Evolutionary conservation across 2,329 filamentous ascomycete species (phyloP).

Genomic region (Zymoseptoria tritici): DNA sequence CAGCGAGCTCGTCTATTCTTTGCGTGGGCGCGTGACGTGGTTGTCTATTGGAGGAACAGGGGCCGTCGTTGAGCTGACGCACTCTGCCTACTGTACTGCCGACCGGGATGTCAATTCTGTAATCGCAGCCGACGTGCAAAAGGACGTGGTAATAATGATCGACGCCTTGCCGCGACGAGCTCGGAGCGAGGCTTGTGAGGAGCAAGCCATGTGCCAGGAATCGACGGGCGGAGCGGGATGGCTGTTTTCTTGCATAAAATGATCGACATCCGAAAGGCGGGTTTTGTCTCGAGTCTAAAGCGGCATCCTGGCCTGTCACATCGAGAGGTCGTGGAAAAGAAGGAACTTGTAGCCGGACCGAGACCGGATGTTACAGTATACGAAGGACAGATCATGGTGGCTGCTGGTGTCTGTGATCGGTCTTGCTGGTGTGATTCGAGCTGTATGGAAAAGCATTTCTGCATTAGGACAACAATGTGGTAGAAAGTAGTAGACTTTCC

Average conservation of each 20-base stretch:
- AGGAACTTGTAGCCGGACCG: not conserved
- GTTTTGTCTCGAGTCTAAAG: not conserved
- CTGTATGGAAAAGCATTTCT: not conserved
- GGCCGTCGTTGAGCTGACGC: not conserved
- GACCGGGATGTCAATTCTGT: not conserved
- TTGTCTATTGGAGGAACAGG: not conserved
- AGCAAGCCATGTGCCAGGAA: not conserved
- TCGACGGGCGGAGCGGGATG: not conserved
- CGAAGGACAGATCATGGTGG: too few relatives aligned
- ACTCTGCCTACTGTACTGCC: not conserved
- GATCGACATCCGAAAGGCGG: not conserved
- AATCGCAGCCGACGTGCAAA: not conserved
- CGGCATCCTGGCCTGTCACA: not conserved
- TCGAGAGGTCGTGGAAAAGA: not conserved
- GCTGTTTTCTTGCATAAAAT: not conserved
- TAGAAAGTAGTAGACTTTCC: not conserved
- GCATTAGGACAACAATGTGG: not conserved
- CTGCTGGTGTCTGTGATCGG: too few relatives aligned
- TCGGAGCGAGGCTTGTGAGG: not conserved
- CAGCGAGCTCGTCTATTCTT: not conserved
- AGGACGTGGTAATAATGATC: not conserved
- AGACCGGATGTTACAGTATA: not conserved
- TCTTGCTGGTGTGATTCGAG: not conserved
- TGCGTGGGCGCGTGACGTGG: not conserved
- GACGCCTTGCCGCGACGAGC: not conserved